These are phyloP conservation scores for Scedosporium apiospermum DNA, from an alignment of 2,329 filamentous ascomycete species.

Conservation along the genomic window DNA sequence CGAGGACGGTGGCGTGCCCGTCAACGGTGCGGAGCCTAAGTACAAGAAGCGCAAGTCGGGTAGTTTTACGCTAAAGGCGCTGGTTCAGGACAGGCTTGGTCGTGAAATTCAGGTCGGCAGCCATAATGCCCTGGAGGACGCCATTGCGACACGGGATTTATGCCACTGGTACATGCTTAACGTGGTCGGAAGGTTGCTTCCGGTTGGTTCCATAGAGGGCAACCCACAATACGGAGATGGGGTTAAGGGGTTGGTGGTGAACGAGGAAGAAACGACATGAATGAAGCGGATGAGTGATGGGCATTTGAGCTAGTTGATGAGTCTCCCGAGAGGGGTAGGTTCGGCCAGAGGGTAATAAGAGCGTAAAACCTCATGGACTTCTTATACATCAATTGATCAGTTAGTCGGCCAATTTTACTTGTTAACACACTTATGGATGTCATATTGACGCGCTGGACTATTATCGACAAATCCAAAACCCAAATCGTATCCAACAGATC, in stretches of 20 bases:
- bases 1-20: constrained; percentile 5
- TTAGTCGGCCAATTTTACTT: too few species aligned
- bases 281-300: neutral
- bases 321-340: too few species aligned
- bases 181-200: neutral
- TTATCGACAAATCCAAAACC: too few species aligned
- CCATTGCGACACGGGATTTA: constrained; percentile 31
- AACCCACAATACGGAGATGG: neutral
- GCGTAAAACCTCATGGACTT: too few species aligned
- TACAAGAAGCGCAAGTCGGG: neutral
- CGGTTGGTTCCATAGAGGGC: neutral
- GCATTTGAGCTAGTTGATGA: neutral
- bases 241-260: too few species aligned
- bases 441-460: too few species aligned
- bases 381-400: too few species aligned
- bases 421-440: too few species aligned
- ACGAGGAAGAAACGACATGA: neutral
- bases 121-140: constrained; percentile 36
- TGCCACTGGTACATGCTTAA: constrained; percentile 25
- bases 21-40: constrained; percentile 3
- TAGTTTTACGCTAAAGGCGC: constrained; percentile 27
- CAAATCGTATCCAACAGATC: too few species aligned
- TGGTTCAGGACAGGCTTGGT: constrained; percentile 25
- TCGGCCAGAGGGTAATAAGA: too few species aligned
- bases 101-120: constrained; percentile 27